These are phyloP conservation scores for Sherardia arvensis DNA, from an alignment of 257 asterid genomes.

Conservation along the genomic window DNA sequence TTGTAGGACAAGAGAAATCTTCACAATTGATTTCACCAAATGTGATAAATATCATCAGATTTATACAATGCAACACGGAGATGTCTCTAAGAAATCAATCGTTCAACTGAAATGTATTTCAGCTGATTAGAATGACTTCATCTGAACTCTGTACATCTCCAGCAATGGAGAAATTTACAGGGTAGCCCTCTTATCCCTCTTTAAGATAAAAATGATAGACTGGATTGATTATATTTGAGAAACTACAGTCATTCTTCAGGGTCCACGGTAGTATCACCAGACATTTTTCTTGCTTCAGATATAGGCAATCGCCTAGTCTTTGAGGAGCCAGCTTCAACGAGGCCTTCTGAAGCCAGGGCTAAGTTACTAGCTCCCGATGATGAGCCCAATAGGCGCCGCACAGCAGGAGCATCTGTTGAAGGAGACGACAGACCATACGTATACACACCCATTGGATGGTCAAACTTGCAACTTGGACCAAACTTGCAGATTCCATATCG, in stretches of 20 bases:
- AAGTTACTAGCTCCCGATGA: conserved; percentile 61
- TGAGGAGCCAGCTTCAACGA: conserved; percentile 51
- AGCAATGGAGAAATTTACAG: conserved; percentile 62
- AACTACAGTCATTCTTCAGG: conserved; percentile 51
- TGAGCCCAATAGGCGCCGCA: conserved; percentile 55
- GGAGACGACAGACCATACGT: conserved; percentile 52
- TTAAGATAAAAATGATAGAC: conserved; percentile 26
- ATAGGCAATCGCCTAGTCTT: conserved; percentile 53
- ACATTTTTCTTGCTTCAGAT: conserved; percentile 62
- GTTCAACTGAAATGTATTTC: conserved; percentile 42
- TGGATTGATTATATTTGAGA: conserved; percentile 22
- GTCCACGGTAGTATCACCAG: conserved; percentile 70
- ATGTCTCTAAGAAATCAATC: conserved; percentile 46
- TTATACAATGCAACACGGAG: conserved; percentile 51
- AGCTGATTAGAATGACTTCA: conserved; percentile 45
- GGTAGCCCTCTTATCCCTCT: conserved; percentile 46
- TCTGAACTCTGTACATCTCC: conserved; percentile 59
- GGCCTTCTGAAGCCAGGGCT: conserved; percentile 58
- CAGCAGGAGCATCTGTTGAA: conserved; percentile 48
- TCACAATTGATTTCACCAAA: conserved; percentile 42
- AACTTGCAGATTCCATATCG: conserved; percentile 95
- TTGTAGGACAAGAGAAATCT: conserved; percentile 20
- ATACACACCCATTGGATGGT: conserved; percentile 88
- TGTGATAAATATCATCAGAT: conserved; percentile 50
- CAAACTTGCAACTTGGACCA: conserved; percentile 99